Evolutionary conservation across 306 rosid species (phyloP).

Genomic region (Rubus idaeus): DNA sequence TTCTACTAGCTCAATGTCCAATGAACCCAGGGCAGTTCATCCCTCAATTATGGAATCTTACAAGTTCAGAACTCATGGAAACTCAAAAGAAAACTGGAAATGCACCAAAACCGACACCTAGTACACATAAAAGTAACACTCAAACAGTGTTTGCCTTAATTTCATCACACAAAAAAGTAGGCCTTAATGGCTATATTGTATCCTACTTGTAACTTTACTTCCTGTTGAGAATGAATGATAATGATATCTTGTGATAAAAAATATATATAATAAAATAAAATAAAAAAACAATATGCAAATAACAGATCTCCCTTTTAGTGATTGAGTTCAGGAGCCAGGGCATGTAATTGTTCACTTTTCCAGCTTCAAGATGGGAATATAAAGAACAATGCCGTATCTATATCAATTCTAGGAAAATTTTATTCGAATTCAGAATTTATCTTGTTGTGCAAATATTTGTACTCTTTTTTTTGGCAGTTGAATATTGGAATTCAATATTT

Average conservation of each 20-base stretch:
- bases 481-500: too few relatives aligned
- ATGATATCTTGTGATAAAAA: too few relatives aligned
- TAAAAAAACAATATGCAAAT: too few relatives aligned
- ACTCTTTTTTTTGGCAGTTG: too few relatives aligned
- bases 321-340: too few relatives aligned
- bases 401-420: neutral
- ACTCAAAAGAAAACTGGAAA: neutral
- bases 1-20: neutral
- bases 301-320: too few relatives aligned
- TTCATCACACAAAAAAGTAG: too few relatives aligned
- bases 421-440: neutral
- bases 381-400: neutral
- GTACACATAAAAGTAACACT: neutral
- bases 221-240: too few relatives aligned
- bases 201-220: too few relatives aligned
- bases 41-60: neutral
- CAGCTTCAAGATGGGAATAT: neutral
- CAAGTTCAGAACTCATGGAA: neutral
- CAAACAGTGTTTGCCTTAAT: neutral
- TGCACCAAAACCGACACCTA: neutral
- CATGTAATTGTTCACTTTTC: neutral
- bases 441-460: neutral
- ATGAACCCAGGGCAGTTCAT: neutral
- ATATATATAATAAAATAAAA: too few relatives aligned
- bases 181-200: too few relatives aligned